Evolutionary conservation across 1,284 basidiomycete genomes (phyloP), one percentile per base, ranked within the genome.

Genomic region (Phellopilus nigrolimitatus): DNA sequence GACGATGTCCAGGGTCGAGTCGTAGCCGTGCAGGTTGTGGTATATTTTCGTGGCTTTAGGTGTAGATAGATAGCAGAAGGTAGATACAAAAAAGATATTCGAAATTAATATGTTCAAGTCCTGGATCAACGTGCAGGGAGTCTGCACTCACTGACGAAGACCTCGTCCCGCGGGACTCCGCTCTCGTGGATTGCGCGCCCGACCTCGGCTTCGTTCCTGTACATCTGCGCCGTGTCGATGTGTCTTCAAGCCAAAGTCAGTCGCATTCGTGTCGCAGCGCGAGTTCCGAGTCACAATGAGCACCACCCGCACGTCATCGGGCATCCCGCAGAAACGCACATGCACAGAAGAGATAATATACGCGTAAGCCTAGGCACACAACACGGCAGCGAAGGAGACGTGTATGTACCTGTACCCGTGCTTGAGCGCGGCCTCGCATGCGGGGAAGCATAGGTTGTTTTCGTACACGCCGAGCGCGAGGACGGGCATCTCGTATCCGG

Each of bases 151-250:
- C 74, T 78, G 49, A 83, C 64, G 63, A 70, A 79, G 21, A 80
- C 53, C 37, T 73, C 62, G 24, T 73, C 69, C n/a, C 72, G 66
- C 15, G 66, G 59, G 6, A 74, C 48, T 2, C 70, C 67, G 47
- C 67, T 71, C 46, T 70, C 67, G 30, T 61, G 63, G 25, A 77
- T 61, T 0, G 74, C 77, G 37, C 68, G 50, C 2, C 74, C 76
- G 4, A 78, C 74, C 43, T 74, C 71, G 2, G 66, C 65, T 60
- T 85, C 82, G 59, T 83, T 85, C 58, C 68, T 61, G 60, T 80
- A 80, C 15, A 64, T 61, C 51, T 72, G 68, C 3, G 77, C 77
- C 12, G 68, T 68, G 47, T 76, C 74, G 51, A 73, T 66, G 55
- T 70, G 68, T 13, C 69, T 65, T 19, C 3, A 49, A n/a, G n/a